A percentile compares a stretch with the other conserved stretches of the same genome.
These are phyloP conservation scores for Debaryomyces nepalensis DNA, from an alignment of 1,139 yeast species.

Conservation along the genomic window DNA sequence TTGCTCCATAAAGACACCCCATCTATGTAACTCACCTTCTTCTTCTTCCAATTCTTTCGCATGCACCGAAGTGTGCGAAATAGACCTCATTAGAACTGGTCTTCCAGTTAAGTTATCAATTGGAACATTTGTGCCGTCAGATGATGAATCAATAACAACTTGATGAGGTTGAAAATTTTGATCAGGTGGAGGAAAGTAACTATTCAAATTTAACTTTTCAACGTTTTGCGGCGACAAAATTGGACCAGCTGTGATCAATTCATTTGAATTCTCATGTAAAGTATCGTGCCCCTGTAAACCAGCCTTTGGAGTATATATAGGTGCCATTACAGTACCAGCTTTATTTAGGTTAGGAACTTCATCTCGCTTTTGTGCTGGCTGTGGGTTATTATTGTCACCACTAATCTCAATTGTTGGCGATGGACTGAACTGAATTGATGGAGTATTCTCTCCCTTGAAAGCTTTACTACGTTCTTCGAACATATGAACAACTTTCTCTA, in stretches of 20 bases:
- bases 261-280: conserved; percentile 55
- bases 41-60: conserved; percentile 83
- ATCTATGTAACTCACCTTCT: conserved; percentile 88
- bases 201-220: conserved; percentile 27
- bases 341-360: not conserved
- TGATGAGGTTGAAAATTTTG: conserved; percentile 61
- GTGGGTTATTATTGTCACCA: not conserved
- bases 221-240: conserved; percentile 51
- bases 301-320: not conserved
- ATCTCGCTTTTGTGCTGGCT: not conserved
- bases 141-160: conserved; percentile 64
- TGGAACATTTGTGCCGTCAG: conserved; percentile 58
- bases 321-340: not conserved
- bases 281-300: conserved; percentile 26
- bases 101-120: conserved; percentile 73
- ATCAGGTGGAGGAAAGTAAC: conserved; percentile 30
- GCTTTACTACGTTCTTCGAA: conserved; percentile 47
- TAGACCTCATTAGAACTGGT: conserved; percentile 65
- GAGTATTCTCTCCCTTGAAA: not conserved
- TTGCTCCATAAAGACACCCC: conserved; percentile 77
- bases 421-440: conserved; percentile 1
- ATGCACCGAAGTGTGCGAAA: conserved; percentile 67
- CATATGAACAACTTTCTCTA: conserved; percentile 48
- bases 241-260: conserved; percentile 58
- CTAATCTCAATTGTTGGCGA: conserved; percentile 5